Percentiles rank a stretch among this genome's conserved stretches.
Conservation (phyloP, 768 basidiomycete species). For the Tylopilus cervinicoccineus region DNA sequence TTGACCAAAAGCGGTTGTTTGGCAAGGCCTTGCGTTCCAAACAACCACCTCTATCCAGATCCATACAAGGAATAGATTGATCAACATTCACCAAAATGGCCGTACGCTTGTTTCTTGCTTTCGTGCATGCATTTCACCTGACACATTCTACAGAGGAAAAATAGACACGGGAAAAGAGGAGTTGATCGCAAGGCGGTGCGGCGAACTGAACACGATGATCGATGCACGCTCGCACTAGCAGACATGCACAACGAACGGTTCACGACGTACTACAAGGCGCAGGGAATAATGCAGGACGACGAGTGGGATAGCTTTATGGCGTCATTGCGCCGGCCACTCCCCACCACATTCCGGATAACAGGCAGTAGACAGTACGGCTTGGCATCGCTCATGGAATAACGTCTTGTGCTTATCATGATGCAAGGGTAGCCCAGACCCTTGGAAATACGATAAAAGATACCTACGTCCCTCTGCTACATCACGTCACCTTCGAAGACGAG, state of each 20-base stretch:
- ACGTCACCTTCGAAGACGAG: constrained; percentile 74
- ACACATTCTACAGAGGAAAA: constrained; percentile 12
- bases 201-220: constrained; percentile 34
- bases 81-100: constrained; percentile 9
- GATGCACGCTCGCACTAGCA: constrained; percentile 50
- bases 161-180: constrained; percentile 12
- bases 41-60: constrained; percentile 18
- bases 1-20: constrained; percentile 28
- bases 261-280: constrained; percentile 66
- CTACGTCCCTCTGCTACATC: constrained; percentile 73
- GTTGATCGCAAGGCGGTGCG: constrained; percentile 11
- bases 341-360: constrained; percentile 91
- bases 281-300: constrained; percentile 67
- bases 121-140: neutral
- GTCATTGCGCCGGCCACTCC: constrained; percentile 65
- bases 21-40: constrained; percentile 31
- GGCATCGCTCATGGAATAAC: neutral
- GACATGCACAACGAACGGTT: constrained; percentile 74
- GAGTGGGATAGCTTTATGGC: constrained; percentile 79
- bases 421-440: constrained; percentile 65
- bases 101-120: constrained; percentile 7
- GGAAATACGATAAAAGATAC: constrained; percentile 73
- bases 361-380: constrained; percentile 75
- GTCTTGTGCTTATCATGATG: constrained; percentile 7
- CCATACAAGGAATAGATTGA: neutral